Evolutionary conservation across 2,329 filamentous ascomycete genomes (phyloP).

Genomic region (Microcyclospora pomicola): DNA sequence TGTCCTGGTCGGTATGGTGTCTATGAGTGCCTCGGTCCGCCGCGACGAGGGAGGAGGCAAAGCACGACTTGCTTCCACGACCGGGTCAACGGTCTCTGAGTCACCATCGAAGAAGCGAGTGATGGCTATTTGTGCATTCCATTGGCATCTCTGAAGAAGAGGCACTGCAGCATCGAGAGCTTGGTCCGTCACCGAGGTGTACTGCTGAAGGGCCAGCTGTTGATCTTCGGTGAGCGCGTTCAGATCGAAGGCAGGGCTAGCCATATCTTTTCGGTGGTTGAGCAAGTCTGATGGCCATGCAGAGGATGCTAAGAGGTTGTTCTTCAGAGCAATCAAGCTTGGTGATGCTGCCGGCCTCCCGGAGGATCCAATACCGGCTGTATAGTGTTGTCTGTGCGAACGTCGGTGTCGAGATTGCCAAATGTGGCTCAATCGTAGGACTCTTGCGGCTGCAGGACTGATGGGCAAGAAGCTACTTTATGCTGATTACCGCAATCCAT

Average conservation of each 20-base stretch:
- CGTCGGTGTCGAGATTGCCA: too few relatives aligned
- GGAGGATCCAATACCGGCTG: too few relatives aligned
- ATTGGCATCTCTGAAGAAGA: constrained; percentile 72
- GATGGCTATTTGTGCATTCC: constrained; percentile 95
- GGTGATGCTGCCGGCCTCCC: too few relatives aligned
- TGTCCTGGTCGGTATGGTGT: constrained; percentile 31
- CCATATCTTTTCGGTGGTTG: constrained; percentile 18
- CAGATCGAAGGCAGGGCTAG: constrained; percentile 39
- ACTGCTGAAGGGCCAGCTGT: constrained; percentile 75
- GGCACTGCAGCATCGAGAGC: constrained; percentile 62
- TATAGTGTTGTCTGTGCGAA: too few relatives aligned
- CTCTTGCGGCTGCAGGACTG: too few relatives aligned
- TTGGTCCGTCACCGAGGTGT: constrained; percentile 76
- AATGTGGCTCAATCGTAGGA: too few relatives aligned
- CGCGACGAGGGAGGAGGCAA: constrained; percentile 47
- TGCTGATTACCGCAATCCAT: too few relatives aligned
- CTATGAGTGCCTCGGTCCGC: constrained; percentile 57
- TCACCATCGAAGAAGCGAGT: constrained; percentile 97
- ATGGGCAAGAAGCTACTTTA: too few relatives aligned
- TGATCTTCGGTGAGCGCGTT: constrained; percentile 61
- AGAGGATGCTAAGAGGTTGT: too few relatives aligned
- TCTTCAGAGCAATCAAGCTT: too few relatives aligned
- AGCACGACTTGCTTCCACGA: constrained; percentile 61
- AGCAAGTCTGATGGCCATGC: neutral
- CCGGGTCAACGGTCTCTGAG: constrained; percentile 67